Percentiles rank a stretch among this genome's conserved stretches.
These are phyloP conservation scores for Coemansia erecta DNA, from an alignment of 192 early-diverging fungal genomes.

Conservation along the genomic window DNA sequence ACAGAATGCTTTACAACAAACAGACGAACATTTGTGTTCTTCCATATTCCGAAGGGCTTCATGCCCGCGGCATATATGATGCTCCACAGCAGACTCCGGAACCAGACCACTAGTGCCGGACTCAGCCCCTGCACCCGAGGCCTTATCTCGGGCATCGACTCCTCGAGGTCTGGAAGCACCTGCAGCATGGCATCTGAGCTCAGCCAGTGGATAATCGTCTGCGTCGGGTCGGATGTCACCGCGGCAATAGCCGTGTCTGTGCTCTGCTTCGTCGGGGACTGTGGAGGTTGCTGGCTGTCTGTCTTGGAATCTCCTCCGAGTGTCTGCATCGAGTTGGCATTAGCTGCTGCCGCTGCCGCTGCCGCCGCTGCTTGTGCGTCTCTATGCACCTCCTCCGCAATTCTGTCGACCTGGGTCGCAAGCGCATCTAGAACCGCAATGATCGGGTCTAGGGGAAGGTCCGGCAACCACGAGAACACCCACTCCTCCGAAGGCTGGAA, in stretches of 20 bases:
- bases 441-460: conserved; percentile 70
- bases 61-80: conserved; percentile 62
- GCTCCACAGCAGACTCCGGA: conserved; percentile 67
- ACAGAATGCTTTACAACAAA: conserved; percentile 51
- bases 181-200: conserved; percentile 29
- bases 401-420: conserved; percentile 65
- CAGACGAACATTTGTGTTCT: conserved; percentile 60
- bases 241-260: conserved; percentile 10
- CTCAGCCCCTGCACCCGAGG: conserved; percentile 60
- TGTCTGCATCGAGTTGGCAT: background rate
- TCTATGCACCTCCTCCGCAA: conserved; percentile 58
- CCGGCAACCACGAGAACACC: conserved; percentile 63
- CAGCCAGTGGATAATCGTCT: conserved; percentile 51
- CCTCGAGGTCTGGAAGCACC: conserved; percentile 37
- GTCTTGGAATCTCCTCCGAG: conserved; percentile 8
- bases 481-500: conserved; percentile 46
- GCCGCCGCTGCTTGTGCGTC: conserved; percentile 48
- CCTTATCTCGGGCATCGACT: conserved; percentile 57
- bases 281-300: background rate
- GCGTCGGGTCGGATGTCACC: conserved; percentile 41
- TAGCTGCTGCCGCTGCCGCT: background rate
- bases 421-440: conserved; percentile 64
- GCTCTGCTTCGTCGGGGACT: conserved; percentile 1
- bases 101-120: conserved; percentile 66
- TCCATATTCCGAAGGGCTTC: conserved; percentile 62